Evolutionary conservation across 257 asterid species (phyloP), one percentile per base, ranked within the genome.

Genomic region (Solanum dulcamara): DNA sequence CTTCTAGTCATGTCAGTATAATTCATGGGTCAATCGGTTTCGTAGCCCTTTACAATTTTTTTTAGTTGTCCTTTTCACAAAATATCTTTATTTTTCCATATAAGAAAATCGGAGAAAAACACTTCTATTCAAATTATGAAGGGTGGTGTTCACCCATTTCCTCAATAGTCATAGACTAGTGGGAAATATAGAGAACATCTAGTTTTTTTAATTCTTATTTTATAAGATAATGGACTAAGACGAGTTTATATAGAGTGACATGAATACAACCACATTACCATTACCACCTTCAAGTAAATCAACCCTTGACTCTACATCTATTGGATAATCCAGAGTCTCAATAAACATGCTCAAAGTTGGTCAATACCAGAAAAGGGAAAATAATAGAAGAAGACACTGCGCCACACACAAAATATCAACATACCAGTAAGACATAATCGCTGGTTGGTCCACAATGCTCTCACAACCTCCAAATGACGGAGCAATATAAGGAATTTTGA

Each of bases 401-500:
- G 13, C 35, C 66, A 53, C 37, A 48, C 35, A 62, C 3, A 30
- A 77, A 74, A 51, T 22, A 75, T 72, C 53, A 10, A 70, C 92
- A 53, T 90, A 95, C 99, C 98, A 95, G 82, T 94, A 95, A 83
- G 99, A 95, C 99, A 95, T 94, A 26, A 95, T 94, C 55, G 99
- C 98, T 71, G 99, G 99, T 90, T 93, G 99, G 81, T 95, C 98
- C 62, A 95, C 97, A 83, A 95, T 95, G 93, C 99, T 94, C 90
- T 95, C 99, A 62, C 94, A 91, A 51, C 99, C 99, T 83, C 99
- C 99, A 87, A 95, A 95, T 18, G 99, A 95, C 2, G 99, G 99
- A 85, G 99, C 99, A 59, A 95, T 94, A 86, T 95, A 95, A 6
- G 99, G 95, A 71, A 95, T 95, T 84, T 81, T 90, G 88, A 95